Evolutionary conservation across 2,329 filamentous ascomycete genomes (phyloP).

Genomic region (Pseudogymnoascus sp.): DNA sequence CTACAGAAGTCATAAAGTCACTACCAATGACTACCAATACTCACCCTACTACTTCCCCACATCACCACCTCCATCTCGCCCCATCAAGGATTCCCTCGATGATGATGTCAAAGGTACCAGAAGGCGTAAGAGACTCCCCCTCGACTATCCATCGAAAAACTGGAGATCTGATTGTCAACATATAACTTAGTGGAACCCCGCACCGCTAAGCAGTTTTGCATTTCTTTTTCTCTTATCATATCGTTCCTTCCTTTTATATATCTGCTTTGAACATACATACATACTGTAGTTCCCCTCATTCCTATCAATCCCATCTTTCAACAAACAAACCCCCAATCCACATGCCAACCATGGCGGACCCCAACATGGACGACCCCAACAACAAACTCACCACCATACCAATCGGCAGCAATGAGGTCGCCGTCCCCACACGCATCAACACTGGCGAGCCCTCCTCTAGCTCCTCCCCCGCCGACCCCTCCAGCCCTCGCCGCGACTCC

Average conservation of each 20-base stretch:
- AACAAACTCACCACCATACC: not conserved
- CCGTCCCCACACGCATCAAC: not conserved
- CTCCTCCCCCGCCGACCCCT: not conserved
- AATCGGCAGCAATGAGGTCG: not conserved
- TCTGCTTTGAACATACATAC: not conserved
- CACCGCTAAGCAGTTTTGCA: not conserved
- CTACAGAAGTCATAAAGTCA: not conserved
- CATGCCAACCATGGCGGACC: not conserved
- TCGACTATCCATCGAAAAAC: not conserved
- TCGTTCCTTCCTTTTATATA: not conserved
- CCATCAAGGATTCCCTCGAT: not conserved
- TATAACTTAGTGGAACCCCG: constrained; percentile 1
- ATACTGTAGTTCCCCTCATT: not conserved
- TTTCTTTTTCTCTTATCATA: not conserved
- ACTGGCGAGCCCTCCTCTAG: not conserved
- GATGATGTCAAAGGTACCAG: constrained; percentile 5
- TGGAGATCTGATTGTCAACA: not conserved
- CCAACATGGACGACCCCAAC: not conserved
- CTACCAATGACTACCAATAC: not conserved
- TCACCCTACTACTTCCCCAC: not conserved
- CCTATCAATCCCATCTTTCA: not conserved
- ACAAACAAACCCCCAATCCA: not conserved
- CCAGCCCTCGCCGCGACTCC: not conserved
- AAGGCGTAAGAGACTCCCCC: not conserved
- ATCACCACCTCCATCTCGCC: not conserved